Conservation (phyloP, 2,329 filamentous ascomycete species). For the Amauroascus verrucosus region DNA sequence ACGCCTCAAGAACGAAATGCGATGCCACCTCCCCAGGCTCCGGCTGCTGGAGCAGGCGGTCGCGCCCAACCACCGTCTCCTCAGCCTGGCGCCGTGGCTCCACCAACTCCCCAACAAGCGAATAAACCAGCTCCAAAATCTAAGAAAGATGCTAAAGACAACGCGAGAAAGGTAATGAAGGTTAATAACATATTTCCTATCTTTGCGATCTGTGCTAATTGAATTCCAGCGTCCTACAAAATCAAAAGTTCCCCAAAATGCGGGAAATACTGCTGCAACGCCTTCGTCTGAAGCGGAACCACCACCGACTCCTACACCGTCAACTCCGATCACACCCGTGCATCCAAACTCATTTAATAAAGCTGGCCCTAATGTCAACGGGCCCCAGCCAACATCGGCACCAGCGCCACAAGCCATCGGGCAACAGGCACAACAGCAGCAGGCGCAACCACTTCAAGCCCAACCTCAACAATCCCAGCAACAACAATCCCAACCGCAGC, state of each 20-base stretch:
- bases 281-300: conserved; percentile 39
- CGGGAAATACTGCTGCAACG: conserved; percentile 33
- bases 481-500: conserved; percentile 12
- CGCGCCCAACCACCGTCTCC: conserved; percentile 37
- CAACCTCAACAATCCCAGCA: conserved; percentile 18
- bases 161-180: conserved; percentile 39
- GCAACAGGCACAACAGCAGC: conserved; percentile 21
- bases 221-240: conserved; percentile 33
- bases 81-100: conserved; percentile 39
- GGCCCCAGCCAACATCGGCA: conserved; percentile 22
- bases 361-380: conserved; percentile 28
- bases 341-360: conserved; percentile 39
- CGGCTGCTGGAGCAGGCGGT: conserved; percentile 30
- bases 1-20: conserved; percentile 49
- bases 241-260: conserved; percentile 32
- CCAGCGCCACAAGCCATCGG: conserved; percentile 23
- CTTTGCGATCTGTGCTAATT: conserved; percentile 11
- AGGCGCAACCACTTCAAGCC: conserved; percentile 17
- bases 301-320: conserved; percentile 40
- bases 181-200: conserved; percentile 7
- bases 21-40: conserved; percentile 42
- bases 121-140: conserved; percentile 48
- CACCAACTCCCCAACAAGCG: conserved; percentile 52
- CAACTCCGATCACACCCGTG: conserved; percentile 41
- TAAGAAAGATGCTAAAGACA: conserved; percentile 50